Conservation (phyloP, 352 stramenopile genomes). For the Phytophthora nicotianae region DNA sequence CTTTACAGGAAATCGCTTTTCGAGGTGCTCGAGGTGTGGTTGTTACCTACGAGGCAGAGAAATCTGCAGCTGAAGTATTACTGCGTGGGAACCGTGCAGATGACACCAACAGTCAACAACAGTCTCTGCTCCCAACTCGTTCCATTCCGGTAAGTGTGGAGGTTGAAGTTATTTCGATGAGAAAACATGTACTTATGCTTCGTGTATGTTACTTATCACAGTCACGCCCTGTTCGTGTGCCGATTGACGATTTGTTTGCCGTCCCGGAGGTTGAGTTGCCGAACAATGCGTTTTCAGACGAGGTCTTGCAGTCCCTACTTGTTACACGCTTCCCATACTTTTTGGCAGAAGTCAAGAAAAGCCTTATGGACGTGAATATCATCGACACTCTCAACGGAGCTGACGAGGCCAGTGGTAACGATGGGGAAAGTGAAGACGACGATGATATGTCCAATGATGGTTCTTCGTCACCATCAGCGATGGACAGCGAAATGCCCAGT, state of each 20-base stretch:
- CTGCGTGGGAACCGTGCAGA: conserved; percentile 50
- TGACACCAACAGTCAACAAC: conserved; percentile 45
- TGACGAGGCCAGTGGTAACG: conserved; percentile 36
- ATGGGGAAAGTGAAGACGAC: conserved; percentile 79
- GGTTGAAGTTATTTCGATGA: not conserved
- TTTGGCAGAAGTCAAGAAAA: conserved; percentile 78
- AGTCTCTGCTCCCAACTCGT: conserved; percentile 31
- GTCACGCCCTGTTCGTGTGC: conserved; percentile 80
- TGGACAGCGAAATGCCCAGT: conserved; percentile 74
- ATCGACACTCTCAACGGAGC: conserved; percentile 45
- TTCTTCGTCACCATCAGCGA: conserved; percentile 70
- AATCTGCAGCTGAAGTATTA: conserved; percentile 82
- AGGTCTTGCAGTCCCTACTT: conserved; percentile 70
- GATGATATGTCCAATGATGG: conserved; percentile 90
- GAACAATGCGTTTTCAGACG: conserved; percentile 67
- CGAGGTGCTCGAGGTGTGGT: conserved; percentile 75
- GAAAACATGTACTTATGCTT: conserved; percentile 6
- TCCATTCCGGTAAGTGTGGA: conserved; percentile 50
- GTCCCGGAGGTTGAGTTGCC: conserved; percentile 80
- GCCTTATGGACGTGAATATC: conserved; percentile 58
- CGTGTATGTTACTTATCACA: conserved; percentile 20
- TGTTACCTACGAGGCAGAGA: conserved; percentile 81
- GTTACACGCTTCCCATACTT: conserved; percentile 80
- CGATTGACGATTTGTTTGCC: conserved; percentile 81
- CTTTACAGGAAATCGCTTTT: conserved; percentile 78